A percentile compares a stretch with the other conserved stretches of the same genome.
These are phyloP conservation scores for Nakazawaea wyomingensis DNA, from an alignment of 805 yeast genomes.

Conservation along the genomic window DNA sequence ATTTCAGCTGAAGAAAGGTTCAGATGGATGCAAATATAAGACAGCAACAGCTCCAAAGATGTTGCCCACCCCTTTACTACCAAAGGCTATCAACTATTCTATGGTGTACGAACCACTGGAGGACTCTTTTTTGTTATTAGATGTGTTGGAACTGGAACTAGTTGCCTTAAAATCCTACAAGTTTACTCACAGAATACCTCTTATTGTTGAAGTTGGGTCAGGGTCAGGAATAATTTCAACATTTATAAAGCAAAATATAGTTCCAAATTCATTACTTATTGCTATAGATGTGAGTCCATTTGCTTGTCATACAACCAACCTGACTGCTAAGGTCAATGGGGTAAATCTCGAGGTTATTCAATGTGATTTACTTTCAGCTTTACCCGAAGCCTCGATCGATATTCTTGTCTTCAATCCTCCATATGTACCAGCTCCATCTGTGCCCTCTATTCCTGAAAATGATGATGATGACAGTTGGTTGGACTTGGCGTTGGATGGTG, in stretches of 20 bases:
- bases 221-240: conserved; percentile 90
- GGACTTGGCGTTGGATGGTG: conserved; percentile 88
- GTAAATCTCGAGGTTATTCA: conserved; percentile 44
- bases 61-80: conserved; percentile 75
- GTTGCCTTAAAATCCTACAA: conserved; percentile 16
- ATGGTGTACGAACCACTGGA: conserved; percentile 93
- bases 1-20: too few species aligned
- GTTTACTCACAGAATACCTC: conserved; percentile 33
- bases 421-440: conserved; percentile 82
- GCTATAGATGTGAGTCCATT: conserved; percentile 80
- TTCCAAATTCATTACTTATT: conserved; percentile 48
- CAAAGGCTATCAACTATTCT: conserved; percentile 47
- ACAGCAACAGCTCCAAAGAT: conserved; percentile 37
- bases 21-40: too few species aligned
- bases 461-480: conserved; percentile 61
- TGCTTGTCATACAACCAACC: conserved; percentile 53
- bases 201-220: conserved; percentile 80
- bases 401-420: conserved; percentile 90
- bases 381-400: conserved; percentile 51
- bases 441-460: conserved; percentile 53
- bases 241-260: conserved; percentile 56
- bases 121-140: conserved; percentile 81
- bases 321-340: conserved; percentile 34
- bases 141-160: conserved; percentile 62
- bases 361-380: conserved; percentile 48